Evolutionary conservation across 176 grass and related monocot genomes (phyloP), one percentile per base, ranked within the genome.

Genomic region (Cenchrus purpureus): DNA sequence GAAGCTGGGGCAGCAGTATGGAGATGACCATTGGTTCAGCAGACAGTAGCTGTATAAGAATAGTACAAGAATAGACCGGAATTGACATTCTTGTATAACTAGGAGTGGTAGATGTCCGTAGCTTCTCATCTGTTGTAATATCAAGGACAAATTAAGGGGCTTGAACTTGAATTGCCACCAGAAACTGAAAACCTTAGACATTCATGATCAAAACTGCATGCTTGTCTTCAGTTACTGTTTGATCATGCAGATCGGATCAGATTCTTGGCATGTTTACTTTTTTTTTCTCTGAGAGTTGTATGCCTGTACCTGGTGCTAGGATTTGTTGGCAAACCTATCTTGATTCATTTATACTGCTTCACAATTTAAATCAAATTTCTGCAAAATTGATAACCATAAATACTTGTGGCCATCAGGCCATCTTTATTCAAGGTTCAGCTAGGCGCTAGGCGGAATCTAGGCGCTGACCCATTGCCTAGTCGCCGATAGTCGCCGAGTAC

Each of bases 1-100:
- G 31, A 79, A 78, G 73, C 48, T 73, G 42, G 20, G 65, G 42
- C 61, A 43, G 10, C 50, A 86, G 0, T 68, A 11, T 78, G 62
- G 43, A 79, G 50, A 86, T 51, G 31, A 67, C 31, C 79, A 78
- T 19, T 73, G 8, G 31, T 79, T 86, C 79, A 68, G 15, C 37
- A 52, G 68, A 48, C 61, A 45, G 6, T 51, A 55, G 54, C 34
- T 85, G 61, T 0, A 2, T 37, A 14, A 76, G 20, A 31, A 15
- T 31, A 62, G 54, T 70, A 29, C 3, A 55, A 31, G 17, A 14
- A 16, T 37, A 31, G 12, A 22, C 8, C 5, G 12, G 44, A 75
- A n/a, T 54, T 56, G 32, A 12, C 65, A 46, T 78, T 71, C 65
- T 70, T 51, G 45, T 63, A 17, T 58, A 37, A 68, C 25, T 12